A percentile compares a stretch with the other conserved stretches of the same genome.
Evolutionary conservation across 805 yeast genomes (phyloP).

Genomic region (Candida krabiensis): DNA sequence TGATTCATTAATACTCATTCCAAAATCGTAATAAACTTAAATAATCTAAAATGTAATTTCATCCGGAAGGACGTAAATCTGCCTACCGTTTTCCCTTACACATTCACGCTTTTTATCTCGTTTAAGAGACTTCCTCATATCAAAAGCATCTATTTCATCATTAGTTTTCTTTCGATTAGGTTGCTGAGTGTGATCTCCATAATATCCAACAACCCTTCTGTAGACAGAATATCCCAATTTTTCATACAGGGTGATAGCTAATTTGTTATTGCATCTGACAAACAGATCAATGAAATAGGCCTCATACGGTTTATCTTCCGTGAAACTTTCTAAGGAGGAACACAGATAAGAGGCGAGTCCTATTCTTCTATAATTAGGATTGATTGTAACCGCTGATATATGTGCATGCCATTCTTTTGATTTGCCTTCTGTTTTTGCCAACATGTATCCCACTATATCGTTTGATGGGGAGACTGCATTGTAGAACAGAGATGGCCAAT

Average conservation of each 20-base stretch:
- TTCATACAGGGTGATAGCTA: slow-evolving; percentile 83
- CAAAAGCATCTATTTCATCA: slow-evolving; percentile 85
- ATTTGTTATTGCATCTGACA: slow-evolving; percentile 79
- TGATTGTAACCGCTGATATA: slow-evolving; percentile 92
- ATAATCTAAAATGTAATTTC: slow-evolving; percentile 66
- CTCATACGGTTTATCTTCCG: slow-evolving; percentile 71
- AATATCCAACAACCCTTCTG: slow-evolving; percentile 87
- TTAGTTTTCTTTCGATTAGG: slow-evolving; percentile 41
- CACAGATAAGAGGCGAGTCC: slow-evolving; percentile 85
- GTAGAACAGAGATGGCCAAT: slow-evolving; percentile 90
- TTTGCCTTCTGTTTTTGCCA: slow-evolving; percentile 94
- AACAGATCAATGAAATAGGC: slow-evolving; percentile 88
- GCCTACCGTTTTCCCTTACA: slow-evolving; percentile 59
- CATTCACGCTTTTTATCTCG: slow-evolving; percentile 56
- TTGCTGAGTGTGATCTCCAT: slow-evolving; percentile 52
- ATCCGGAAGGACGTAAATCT: slow-evolving; percentile 59
- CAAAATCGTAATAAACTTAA: no score
- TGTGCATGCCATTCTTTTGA: slow-evolving; percentile 92
- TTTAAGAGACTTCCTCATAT: slow-evolving; percentile 69
- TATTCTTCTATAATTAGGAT: slow-evolving; percentile 76
- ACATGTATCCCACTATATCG: slow-evolving; percentile 70
- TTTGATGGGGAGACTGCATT: slow-evolving; percentile 47
- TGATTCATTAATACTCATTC: neutral
- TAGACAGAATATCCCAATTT: slow-evolving; percentile 82
- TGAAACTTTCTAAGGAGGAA: slow-evolving; percentile 65